Evolutionary conservation across 148 eudicot species (phyloP).

Genomic region (Fagopyrum homotropicum): DNA sequence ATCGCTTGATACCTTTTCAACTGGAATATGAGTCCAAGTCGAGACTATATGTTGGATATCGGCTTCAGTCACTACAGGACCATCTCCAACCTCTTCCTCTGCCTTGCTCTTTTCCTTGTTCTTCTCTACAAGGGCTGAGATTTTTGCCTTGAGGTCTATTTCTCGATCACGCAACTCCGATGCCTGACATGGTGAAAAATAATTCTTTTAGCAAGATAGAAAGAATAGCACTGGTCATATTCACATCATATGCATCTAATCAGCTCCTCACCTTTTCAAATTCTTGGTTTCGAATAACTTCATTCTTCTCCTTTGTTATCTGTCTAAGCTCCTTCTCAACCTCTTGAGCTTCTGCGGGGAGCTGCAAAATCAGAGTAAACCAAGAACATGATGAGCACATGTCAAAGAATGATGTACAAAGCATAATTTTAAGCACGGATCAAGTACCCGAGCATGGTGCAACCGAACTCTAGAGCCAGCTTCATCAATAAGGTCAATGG

Average conservation of each 20-base stretch:
- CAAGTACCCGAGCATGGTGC: constrained; percentile 25
- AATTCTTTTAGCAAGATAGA: no score
- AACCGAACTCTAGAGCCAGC: constrained; percentile 17
- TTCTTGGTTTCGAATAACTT: constrained; percentile 59
- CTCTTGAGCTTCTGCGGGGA: constrained; percentile 67
- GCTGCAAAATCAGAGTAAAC: constrained; percentile 29
- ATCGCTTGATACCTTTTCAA: constrained; percentile 17
- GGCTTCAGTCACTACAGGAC: constrained; percentile 17
- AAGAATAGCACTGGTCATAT: no score
- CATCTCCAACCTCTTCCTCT: constrained; percentile 32
- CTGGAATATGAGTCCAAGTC: constrained; percentile 21
- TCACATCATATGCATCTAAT: neutral
- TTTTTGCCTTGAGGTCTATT: constrained; percentile 37
- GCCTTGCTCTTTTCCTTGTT: constrained; percentile 53
- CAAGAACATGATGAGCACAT: neutral
- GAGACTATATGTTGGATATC: constrained; percentile 21
- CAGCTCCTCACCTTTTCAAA: constrained; percentile 49
- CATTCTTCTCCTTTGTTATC: constrained; percentile 61
- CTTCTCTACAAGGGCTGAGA: constrained; percentile 29
- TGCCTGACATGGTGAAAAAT: constrained; percentile 21
- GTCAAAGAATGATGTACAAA: neutral
- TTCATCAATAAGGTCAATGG: constrained; percentile 29
- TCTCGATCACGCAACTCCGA: constrained; percentile 41
- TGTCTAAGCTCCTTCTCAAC: constrained; percentile 64
- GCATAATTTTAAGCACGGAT: neutral